Base-by-base conservation (phyloP, 768 basidiomycete genomes). In the Crepidotus variabilis region DNA sequence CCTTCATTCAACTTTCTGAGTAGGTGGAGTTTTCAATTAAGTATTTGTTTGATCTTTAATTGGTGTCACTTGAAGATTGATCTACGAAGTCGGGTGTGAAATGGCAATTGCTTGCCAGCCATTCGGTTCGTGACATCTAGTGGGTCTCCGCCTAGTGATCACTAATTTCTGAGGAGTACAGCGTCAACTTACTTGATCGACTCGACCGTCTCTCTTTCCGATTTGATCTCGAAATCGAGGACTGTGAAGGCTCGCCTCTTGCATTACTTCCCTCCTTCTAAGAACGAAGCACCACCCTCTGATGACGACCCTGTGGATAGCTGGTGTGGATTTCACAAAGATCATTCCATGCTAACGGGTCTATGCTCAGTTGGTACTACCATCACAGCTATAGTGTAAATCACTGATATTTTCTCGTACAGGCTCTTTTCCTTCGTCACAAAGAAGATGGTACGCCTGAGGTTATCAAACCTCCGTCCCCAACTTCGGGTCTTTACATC, bases 321-420 rank as follows among this genome's bases (percentile, higher is more conserved):
- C 61, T 94, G 92, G 84, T 98, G 96, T 73, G 96, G 96, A 16
- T 94, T 94, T 63, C 96, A 98, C 70, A 76, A 94, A 20, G 97
- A 99, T 67, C 94, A 98, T 65, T 88, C 88, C 7, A 70, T 93
- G 36, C 72, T 99, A 54, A 99, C 97, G 1, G 97, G 94, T 1
- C 83, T 99, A 33, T 98, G 94, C 71, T 89, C 92, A 50, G 90
- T 90, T 67, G 68, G 81, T 62, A 4, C 28, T 22, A 53, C 57
- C 23, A 57, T 39, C 18, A 16, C 32, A 33, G 9, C 13, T 16
- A 24, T 14, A 16, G 35, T 57, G 36, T 50, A 46, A 49, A 13
- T 6, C 9, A 50, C 22, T 43, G 49, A 55, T 34, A 60, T 50
- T 11, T 47, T 10, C 14, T 57, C 54, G 47, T 51, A 47, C 61